Conservation (phyloP, 176 grass and related monocot genomes). For the Carex scoparia region DNA sequence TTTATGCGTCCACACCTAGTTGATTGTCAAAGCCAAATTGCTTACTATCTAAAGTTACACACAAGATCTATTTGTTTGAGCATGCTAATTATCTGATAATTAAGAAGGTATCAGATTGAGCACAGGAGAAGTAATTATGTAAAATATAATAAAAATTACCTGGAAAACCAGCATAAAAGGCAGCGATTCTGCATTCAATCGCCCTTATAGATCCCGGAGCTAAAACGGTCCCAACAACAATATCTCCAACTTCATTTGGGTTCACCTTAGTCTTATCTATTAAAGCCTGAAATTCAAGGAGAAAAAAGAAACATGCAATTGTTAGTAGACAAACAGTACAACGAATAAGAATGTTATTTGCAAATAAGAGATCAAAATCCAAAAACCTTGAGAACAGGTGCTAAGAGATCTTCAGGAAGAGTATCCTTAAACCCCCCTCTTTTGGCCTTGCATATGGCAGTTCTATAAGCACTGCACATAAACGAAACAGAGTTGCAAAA, state of each 20-base stretch:
- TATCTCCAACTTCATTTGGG: slow-evolving; percentile 81
- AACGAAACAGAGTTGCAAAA: not conserved
- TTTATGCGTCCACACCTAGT: not conserved
- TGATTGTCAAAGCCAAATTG: not conserved
- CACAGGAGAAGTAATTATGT: not conserved
- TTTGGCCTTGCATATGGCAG: slow-evolving; percentile 86
- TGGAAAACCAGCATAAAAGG: slow-evolving; percentile 82
- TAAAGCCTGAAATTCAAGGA: slow-evolving; percentile 46
- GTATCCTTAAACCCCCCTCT: slow-evolving; percentile 89
- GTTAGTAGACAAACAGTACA: not conserved
- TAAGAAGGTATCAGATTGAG: not conserved
- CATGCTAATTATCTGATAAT: not conserved
- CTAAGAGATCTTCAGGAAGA: slow-evolving; percentile 71
- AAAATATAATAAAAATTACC: slow-evolving; percentile 34
- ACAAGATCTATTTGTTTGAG: not conserved
- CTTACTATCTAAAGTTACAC: not conserved
- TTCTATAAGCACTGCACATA: slow-evolving; percentile 71
- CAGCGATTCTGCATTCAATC: slow-evolving; percentile 87
- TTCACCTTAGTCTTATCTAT: slow-evolving; percentile 74
- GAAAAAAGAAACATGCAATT: slow-evolving; percentile 7
- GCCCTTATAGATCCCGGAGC: slow-evolving; percentile 86
- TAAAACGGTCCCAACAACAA: slow-evolving; percentile 89
- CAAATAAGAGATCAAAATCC: not conserved
- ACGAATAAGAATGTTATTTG: not conserved
- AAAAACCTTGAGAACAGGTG: slow-evolving; percentile 70